These are phyloP conservation scores for Diaporthe longicolla DNA, from an alignment of 2,329 filamentous ascomycete species.

Conservation along the genomic window DNA sequence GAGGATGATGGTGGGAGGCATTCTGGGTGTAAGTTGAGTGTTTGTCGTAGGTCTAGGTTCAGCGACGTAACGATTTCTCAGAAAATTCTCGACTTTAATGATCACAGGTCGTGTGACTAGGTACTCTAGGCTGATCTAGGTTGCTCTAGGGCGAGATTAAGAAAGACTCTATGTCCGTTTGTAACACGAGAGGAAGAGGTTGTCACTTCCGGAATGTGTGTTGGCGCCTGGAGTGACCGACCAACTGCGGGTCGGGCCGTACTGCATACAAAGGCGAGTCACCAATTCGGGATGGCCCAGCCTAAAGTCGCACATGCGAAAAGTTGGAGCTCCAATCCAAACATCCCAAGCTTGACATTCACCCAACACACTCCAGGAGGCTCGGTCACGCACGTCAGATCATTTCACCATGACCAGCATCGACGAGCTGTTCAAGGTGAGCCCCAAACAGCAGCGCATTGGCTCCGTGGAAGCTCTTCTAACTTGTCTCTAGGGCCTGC, in stretches of 20 bases:
- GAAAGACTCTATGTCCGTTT: not conserved
- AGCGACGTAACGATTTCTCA: not conserved
- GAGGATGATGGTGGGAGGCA: conserved; percentile 78
- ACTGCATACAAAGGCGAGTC: not conserved
- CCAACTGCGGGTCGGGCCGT: conserved; percentile 1
- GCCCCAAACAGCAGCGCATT: conserved; percentile 35
- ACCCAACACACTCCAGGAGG: not conserved
- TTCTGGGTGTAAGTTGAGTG: conserved; percentile 58
- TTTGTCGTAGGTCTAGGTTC: not conserved
- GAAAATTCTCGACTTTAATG: not conserved
- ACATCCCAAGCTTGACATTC: not conserved
- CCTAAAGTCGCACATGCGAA: conserved; percentile 9
- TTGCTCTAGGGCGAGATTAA: too few relatives aligned
- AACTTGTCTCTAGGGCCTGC: conserved; percentile 54
- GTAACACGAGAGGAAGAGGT: not conserved
- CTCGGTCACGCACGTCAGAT: not conserved
- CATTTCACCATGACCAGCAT: conserved; percentile 66
- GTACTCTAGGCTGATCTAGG: not conserved
- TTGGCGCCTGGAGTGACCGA: not conserved
- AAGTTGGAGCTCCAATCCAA: conserved; percentile 29
- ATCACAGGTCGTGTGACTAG: not conserved
- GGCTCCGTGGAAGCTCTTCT: not conserved
- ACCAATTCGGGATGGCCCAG: not conserved
- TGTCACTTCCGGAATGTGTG: not conserved
- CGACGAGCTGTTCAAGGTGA: conserved; percentile 72